phyloP scores from a whole-genome alignment of 164 flowering plant species.

The Euptelea pleiosperma region DNA sequence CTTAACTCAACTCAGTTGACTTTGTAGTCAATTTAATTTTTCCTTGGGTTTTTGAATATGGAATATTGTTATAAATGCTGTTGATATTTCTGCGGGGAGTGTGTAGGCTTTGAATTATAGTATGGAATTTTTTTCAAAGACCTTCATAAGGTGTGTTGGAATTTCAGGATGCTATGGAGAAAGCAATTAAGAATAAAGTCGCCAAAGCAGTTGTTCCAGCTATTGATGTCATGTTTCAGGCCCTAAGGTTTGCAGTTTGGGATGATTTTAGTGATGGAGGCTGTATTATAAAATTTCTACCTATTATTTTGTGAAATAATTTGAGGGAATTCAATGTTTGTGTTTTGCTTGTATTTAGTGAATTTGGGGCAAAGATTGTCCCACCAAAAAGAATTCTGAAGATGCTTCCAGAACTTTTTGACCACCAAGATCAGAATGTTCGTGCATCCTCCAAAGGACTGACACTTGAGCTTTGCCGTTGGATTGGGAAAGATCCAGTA shows the following conservation, averaged over 20 bases:
- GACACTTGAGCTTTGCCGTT: constrained; percentile 97
- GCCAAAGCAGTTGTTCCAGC: constrained; percentile 99
- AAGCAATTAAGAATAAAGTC: constrained; percentile 94
- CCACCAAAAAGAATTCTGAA: constrained; percentile 91
- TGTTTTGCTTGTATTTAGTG: constrained; percentile 45
- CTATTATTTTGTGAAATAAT: not conserved
- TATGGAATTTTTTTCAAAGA: not conserved
- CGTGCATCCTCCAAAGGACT: constrained; percentile 97
- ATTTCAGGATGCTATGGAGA: constrained; percentile 95
- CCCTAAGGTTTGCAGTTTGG: constrained; percentile 61
- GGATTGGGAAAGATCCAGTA: constrained; percentile 98
- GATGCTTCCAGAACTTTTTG: constrained; percentile 99
- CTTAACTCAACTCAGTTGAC: too few relatives aligned
- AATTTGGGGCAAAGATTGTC: constrained; percentile 89
- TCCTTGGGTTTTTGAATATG: too few relatives aligned
- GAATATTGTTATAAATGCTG: too few relatives aligned
- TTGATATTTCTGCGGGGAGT: too few relatives aligned
- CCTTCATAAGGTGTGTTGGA: not conserved
- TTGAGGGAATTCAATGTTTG: constrained; percentile 1
- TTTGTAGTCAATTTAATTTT: not conserved
- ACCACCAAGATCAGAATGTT: constrained; percentile 99
- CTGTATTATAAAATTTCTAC: not conserved
- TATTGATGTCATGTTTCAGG: constrained; percentile 99
- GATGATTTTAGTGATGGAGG: not conserved
- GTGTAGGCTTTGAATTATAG: not conserved